Percentiles rank a stretch among this genome's conserved stretches.
phyloP scores from a whole-genome alignment of 176 grass and related monocot species.

The Hordeum marinum region DNA sequence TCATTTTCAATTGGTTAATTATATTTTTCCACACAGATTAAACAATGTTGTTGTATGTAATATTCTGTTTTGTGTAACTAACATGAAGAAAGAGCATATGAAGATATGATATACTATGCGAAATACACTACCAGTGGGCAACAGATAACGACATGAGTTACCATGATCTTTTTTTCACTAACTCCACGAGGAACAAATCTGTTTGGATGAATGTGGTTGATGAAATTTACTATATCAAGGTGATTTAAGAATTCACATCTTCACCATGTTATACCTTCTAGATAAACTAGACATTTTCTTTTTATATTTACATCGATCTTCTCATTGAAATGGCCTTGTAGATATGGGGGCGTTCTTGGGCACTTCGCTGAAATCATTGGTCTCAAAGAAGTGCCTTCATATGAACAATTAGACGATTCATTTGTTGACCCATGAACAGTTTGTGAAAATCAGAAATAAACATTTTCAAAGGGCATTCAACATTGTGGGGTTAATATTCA shows the following conservation, averaged over 20 bases:
- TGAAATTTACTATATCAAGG: too few relatives aligned
- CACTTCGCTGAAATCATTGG: constrained; percentile 69
- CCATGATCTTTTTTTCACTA: too few relatives aligned
- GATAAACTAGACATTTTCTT: constrained; percentile 18
- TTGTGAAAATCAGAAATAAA: constrained; percentile 38
- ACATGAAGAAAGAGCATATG: too few relatives aligned
- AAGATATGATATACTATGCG: too few relatives aligned
- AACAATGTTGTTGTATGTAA: too few relatives aligned
- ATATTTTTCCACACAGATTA: too few relatives aligned
- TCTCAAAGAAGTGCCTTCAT: constrained; percentile 71
- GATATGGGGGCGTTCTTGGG: constrained; percentile 75
- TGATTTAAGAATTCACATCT: not conserved
- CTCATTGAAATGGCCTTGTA: constrained; percentile 31
- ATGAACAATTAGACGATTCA: constrained; percentile 86
- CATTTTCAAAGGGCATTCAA: constrained; percentile 31
- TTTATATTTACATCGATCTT: constrained; percentile 19
- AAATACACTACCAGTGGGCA: too few relatives aligned
- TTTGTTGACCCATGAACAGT: constrained; percentile 85
- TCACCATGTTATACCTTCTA: not conserved
- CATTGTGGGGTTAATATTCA: constrained; percentile 30
- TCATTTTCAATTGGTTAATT: too few relatives aligned
- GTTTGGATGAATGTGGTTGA: too few relatives aligned
- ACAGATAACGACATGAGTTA: too few relatives aligned
- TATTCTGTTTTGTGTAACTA: too few relatives aligned
- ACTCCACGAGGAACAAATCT: too few relatives aligned